A percentile compares a stretch with the other conserved stretches of the same genome.
phyloP scores from a whole-genome alignment of 805 yeast genomes.

The Clavispora carvajalis region DNA sequence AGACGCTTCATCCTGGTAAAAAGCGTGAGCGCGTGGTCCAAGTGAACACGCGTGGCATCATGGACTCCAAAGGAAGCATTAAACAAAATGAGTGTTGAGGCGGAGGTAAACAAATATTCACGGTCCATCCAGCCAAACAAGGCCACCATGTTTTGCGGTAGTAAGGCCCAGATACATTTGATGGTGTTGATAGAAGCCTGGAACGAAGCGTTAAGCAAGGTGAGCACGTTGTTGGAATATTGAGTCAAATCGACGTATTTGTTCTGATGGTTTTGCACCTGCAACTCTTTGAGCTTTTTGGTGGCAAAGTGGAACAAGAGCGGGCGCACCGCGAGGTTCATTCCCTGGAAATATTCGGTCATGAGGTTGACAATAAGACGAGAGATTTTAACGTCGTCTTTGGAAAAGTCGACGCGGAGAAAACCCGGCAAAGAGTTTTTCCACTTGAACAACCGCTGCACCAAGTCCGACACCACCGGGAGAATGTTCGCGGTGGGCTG shows the following conservation, averaged over 20 bases:
- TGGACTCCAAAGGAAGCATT: slow-evolving; percentile 80
- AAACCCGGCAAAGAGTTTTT: slow-evolving; percentile 59
- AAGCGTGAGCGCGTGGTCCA: slow-evolving; percentile 65
- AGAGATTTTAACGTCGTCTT: slow-evolving; percentile 50
- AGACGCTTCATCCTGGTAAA: slow-evolving; percentile 71
- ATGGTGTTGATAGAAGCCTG: slow-evolving; percentile 77
- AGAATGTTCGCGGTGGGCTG: slow-evolving; percentile 73
- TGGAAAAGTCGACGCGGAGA: slow-evolving; percentile 57
- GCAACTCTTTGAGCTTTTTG: slow-evolving; percentile 50
- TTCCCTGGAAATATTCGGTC: slow-evolving; percentile 81
- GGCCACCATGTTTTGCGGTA: slow-evolving; percentile 79
- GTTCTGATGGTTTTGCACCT: slow-evolving; percentile 35
- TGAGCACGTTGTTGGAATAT: slow-evolving; percentile 63
- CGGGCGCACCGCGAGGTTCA: slow-evolving; percentile 75
- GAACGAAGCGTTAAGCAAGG: slow-evolving; percentile 67
- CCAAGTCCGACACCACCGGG: slow-evolving; percentile 67
- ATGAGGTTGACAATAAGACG: slow-evolving; percentile 67
- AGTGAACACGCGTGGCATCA: slow-evolving; percentile 64
- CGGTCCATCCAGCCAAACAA: slow-evolving; percentile 84
- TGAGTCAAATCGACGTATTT: slow-evolving; percentile 59
- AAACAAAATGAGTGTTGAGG: slow-evolving; percentile 67
- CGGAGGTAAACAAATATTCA: slow-evolving; percentile 72
- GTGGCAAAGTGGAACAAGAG: slow-evolving; percentile 71
- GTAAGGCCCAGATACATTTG: slow-evolving; percentile 65
- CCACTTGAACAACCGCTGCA: slow-evolving; percentile 64